Conservation (phyloP, 176 grass and related monocot species). For the Oryza coarctata region DNA sequence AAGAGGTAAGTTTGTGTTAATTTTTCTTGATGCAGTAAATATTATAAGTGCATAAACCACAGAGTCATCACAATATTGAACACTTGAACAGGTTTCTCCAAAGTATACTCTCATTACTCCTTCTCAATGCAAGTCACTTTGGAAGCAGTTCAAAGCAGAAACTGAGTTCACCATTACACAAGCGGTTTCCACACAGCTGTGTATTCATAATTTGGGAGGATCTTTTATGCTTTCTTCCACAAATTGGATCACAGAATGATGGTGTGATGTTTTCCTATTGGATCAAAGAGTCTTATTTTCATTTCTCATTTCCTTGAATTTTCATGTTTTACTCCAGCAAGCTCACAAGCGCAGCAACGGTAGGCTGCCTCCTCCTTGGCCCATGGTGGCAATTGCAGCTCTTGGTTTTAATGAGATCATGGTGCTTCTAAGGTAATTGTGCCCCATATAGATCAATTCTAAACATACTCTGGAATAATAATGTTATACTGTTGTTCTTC, state of each 20-base stretch:
- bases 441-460: not conserved
- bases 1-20: conserved; percentile 49
- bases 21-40: conserved; percentile 16
- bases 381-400: conserved; percentile 68
- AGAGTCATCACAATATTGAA: conserved; percentile 8
- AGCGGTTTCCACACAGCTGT: conserved; percentile 82
- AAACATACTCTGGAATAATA: conserved; percentile 1
- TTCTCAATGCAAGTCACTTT: conserved; percentile 77
- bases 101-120: conserved; percentile 75
- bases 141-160: conserved; percentile 83
- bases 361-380: conserved; percentile 83
- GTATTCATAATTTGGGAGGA: conserved; percentile 15
- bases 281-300: conserved; percentile 7
- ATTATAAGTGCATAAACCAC: conserved; percentile 1
- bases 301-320: conserved; percentile 22
- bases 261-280: not conserved
- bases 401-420: conserved; percentile 98
- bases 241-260: not conserved
- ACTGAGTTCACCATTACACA: conserved; percentile 78
- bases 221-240: not conserved
- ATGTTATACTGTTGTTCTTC: conserved; percentile 28
- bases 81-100: conserved; percentile 55
- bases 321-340: conserved; percentile 56
- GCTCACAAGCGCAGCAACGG: conserved; percentile 63
- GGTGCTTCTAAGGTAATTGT: conserved; percentile 44